Conservation (phyloP, 208 protist genomes). For the Naegleria gruberi region DNA sequence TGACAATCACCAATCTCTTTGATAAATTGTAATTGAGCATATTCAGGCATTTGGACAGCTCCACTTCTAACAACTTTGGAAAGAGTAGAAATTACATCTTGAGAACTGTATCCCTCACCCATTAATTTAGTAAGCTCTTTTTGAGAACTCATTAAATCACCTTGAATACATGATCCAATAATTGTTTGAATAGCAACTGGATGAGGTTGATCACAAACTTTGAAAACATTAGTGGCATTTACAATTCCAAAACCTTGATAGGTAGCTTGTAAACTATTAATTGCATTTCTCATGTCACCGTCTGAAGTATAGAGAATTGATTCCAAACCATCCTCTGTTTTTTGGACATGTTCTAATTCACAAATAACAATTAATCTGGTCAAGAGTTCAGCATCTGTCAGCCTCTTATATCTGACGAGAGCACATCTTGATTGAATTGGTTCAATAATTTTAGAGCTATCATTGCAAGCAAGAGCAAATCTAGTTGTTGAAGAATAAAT, state of each 20-base stretch:
- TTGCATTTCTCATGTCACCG: conserved; percentile 88
- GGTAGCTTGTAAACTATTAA: conserved; percentile 97
- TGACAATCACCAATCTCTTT: conserved; percentile 67
- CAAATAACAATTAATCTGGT: conserved; percentile 81
- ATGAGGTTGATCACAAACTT: conserved; percentile 96
- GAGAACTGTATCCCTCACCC: conserved; percentile 73
- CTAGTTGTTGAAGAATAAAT: conserved; percentile 90
- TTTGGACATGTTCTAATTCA: neutral
- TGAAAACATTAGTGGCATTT: conserved; percentile 95
- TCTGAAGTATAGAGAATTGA: conserved; percentile 94
- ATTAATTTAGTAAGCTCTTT: conserved; percentile 65
- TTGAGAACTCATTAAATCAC: conserved; percentile 64
- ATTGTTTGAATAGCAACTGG: conserved; percentile 82
- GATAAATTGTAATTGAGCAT: conserved; percentile 59
- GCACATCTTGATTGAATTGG: conserved; percentile 93
- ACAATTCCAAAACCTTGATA: conserved; percentile 85
- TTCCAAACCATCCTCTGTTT: conserved; percentile 86
- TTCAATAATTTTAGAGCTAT: conserved; percentile 97
- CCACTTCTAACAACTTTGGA: conserved; percentile 19
- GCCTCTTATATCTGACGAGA: conserved; percentile 64
- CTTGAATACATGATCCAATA: conserved; percentile 64
- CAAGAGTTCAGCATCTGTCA: conserved; percentile 72
- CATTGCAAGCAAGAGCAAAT: conserved; percentile 98
- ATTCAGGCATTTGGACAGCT: conserved; percentile 41
- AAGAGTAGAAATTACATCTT: conserved; percentile 33